Percentiles rank a stretch among this genome's conserved stretches.
phyloP scores from a whole-genome alignment of 108 stramenopile genomes.

The Licmophora abbreviata region DNA sequence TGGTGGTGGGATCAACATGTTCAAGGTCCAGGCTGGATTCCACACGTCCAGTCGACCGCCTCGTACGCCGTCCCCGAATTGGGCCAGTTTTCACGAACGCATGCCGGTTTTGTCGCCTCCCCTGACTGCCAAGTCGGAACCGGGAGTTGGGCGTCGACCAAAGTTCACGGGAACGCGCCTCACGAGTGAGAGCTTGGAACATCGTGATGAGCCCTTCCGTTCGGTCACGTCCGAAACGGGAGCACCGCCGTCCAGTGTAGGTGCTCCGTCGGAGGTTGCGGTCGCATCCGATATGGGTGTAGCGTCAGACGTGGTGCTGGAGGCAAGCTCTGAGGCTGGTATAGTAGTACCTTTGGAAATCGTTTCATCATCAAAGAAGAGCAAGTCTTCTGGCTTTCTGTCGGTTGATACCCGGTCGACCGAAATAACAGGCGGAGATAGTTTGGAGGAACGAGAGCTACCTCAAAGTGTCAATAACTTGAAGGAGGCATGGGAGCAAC shows the following conservation, averaged over 20 bases:
- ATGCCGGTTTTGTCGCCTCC: background rate
- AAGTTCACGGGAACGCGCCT: background rate
- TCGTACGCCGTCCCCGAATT: background rate
- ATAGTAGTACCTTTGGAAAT: background rate
- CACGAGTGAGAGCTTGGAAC: no score
- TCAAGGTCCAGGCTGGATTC: conserved; percentile 14
- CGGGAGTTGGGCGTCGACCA: conserved; percentile 1
- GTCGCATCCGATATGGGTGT: conserved; percentile 8
- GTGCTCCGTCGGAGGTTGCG: conserved; percentile 1
- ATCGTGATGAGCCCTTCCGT: no score
- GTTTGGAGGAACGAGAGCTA: no score
- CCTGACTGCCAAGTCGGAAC: conserved; percentile 5
- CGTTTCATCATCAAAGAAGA: background rate
- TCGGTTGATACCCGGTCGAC: no score
- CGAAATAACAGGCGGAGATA: no score
- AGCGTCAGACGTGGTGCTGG: conserved; percentile 1
- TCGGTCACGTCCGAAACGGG: no score
- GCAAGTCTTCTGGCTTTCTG: no score
- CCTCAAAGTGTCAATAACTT: no score
- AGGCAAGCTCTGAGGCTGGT: background rate
- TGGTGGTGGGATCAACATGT: conserved; percentile 8
- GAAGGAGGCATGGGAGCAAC: no score
- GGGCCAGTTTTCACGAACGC: background rate
- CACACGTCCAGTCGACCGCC: background rate
- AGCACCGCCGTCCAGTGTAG: background rate